phyloP scores from a whole-genome alignment of 2,329 filamentous ascomycete species.

The Fusarium domesticum region DNA sequence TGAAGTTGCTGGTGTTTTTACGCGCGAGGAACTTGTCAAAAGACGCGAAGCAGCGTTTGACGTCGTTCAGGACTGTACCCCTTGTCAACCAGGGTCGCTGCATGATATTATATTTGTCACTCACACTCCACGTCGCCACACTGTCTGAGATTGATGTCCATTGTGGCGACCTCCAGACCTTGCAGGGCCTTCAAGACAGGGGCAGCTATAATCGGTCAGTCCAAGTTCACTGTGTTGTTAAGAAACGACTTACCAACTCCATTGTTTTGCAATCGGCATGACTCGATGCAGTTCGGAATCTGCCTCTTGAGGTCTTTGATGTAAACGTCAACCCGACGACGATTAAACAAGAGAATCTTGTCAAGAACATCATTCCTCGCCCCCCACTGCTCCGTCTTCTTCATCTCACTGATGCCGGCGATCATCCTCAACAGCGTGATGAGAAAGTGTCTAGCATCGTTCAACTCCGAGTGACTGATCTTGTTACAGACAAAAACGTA shows the following conservation, averaged over 20 bases:
- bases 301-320: constrained; percentile 6
- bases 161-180: background rate
- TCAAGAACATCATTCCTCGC: constrained; percentile 1
- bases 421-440: constrained; percentile 11
- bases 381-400: rapidly evolving
- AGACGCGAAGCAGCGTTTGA: background rate
- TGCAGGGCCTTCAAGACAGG: background rate
- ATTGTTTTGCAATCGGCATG: background rate
- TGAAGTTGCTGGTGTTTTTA: background rate
- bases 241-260: background rate
- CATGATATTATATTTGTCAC: background rate
- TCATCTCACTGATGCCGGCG: background rate
- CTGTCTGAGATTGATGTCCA: background rate
- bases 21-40: constrained; percentile 7
- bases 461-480: background rate
- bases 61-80: constrained; percentile 12
- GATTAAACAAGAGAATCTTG: constrained; percentile 23
- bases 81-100: background rate
- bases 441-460: constrained; percentile 4
- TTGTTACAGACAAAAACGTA: constrained; percentile 35
- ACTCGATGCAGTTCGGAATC: constrained; percentile 12
- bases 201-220: background rate
- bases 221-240: background rate
- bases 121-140: background rate
- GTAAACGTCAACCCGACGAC: constrained; percentile 16